A percentile compares a stretch with the other conserved stretches of the same genome.
Conservation (phyloP, 176 grass and related monocot species). For the Lolium perenne region DNA sequence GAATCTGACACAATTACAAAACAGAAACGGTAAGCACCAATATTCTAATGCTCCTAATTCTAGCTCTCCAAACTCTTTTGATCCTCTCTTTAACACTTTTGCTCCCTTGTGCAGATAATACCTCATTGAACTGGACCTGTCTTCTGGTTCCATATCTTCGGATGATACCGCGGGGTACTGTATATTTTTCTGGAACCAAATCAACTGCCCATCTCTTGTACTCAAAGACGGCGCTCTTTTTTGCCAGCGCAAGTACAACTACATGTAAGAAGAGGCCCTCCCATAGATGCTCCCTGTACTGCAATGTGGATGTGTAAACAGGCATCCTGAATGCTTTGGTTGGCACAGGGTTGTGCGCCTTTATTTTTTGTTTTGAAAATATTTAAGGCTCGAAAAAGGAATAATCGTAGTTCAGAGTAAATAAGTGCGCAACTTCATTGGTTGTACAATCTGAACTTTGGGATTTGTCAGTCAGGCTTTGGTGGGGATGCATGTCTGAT, state of each 20-base stretch:
- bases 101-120: conserved; percentile 38
- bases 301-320: conserved; percentile 35
- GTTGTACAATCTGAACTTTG: background rate
- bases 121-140: background rate
- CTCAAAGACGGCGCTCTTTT: background rate
- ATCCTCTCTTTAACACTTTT: background rate
- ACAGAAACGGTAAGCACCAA: conserved; percentile 25
- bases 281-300: background rate
- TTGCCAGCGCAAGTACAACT: conserved; percentile 18
- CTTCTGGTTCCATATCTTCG: conserved; percentile 12
- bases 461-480: background rate
- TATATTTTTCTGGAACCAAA: background rate
- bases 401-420: background rate
- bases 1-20: conserved; percentile 66
- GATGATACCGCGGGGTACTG: conserved; percentile 17
- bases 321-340: conserved; percentile 11
- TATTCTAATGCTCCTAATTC: background rate
- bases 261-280: conserved; percentile 45
- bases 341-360: conserved; percentile 38
- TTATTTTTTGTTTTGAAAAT: background rate
- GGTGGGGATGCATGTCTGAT: background rate
- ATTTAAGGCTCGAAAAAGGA: background rate
- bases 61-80: background rate
- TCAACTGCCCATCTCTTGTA: background rate
- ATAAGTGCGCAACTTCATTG: background rate